These are phyloP conservation scores for Magnolia kwangsiensis DNA, from an alignment of 164 flowering plant genomes.

Conservation along the genomic window DNA sequence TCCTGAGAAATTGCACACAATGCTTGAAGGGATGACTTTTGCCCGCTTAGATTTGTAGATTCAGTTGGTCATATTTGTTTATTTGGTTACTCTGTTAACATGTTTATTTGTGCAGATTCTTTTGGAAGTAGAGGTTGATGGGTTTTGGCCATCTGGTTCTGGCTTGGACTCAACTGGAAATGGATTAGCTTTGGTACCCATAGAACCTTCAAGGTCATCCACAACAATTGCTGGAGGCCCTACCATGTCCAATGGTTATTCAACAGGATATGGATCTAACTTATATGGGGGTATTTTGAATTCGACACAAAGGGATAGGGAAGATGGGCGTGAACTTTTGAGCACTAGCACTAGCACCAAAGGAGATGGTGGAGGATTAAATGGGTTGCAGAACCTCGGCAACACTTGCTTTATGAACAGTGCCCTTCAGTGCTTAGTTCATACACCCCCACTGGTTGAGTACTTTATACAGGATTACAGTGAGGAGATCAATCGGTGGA, in stretches of 20 bases:
- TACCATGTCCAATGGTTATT: conserved; percentile 62
- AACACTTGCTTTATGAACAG: conserved; percentile 99
- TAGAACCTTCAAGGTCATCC: conserved; percentile 75
- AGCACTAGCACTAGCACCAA: conserved; percentile 25
- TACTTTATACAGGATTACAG: conserved; percentile 81
- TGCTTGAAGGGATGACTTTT: no score
- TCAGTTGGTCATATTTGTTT: neutral
- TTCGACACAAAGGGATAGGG: conserved; percentile 36
- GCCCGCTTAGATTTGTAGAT: no score
- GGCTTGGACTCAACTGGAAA: conserved; percentile 69
- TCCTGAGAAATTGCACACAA: no score
- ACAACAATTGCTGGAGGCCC: conserved; percentile 76
- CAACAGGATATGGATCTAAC: conserved; percentile 40
- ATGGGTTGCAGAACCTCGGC: conserved; percentile 92
- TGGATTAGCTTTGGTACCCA: conserved; percentile 68
- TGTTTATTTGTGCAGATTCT: conserved; percentile 59
- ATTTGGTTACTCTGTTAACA: neutral
- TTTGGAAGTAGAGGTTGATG: conserved; percentile 59
- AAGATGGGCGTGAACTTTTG: conserved; percentile 36
- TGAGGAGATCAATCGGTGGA: conserved; percentile 76
- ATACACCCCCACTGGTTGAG: conserved; percentile 78
- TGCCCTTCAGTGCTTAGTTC: conserved; percentile 90
- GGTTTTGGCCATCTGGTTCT: conserved; percentile 33
- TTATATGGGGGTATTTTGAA: conserved; percentile 34
- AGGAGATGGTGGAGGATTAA: conserved; percentile 74